Base-by-base conservation (phyloP, 352 stramenopile genomes). In the Globisporangium uncinulatum region DNA sequence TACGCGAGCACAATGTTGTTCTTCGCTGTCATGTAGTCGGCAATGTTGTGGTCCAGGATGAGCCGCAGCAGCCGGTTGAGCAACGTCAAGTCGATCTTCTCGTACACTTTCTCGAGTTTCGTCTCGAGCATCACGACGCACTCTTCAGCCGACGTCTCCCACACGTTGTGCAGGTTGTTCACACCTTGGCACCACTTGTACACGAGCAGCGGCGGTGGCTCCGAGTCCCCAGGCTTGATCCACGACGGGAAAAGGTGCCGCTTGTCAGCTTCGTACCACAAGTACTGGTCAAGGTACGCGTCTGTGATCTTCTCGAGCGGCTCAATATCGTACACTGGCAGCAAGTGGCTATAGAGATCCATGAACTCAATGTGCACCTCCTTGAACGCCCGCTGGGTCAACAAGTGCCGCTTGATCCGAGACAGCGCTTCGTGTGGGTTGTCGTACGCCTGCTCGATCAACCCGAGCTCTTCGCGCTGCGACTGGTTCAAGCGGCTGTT, bases 231-330 rank as follows among this genome's bases (percentile, higher is more conserved):
- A 41, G 98, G 98, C 76, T 99, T 99, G 56, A 99, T 97, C 98
- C 98, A 99, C 67, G 93, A 98, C 14, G 98, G 98, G 70, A 99
- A 99, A n/a, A 99, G 71, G 63, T 99, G 93, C 5, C 97, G 93
- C 71, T 99, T 99, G 78, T 99, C 97, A 15, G 96, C 97, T 80
- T 99, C 98, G 72, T 99, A 99, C 97, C 97, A 99, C 60, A 99
- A 71, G 63, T 99, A 99, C 77, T 99, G 98, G 66, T 99, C 98
- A 51, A 99, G 81, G 58, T 99, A 99, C 6, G 97, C 96, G 69
- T 99, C 98, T 3, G 98, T 99, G 65, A 99, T 99, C 79, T 99
- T 99, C 76, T 99, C 98, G 31, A 99, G 74, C 17, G 97, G 97
- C 67, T 99, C 97, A 61, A 99, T 98, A 51, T 98, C 96, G 78